These are phyloP conservation scores for Maudiozyma barnettii DNA, from an alignment of 805 yeast species.

Conservation along the genomic window DNA sequence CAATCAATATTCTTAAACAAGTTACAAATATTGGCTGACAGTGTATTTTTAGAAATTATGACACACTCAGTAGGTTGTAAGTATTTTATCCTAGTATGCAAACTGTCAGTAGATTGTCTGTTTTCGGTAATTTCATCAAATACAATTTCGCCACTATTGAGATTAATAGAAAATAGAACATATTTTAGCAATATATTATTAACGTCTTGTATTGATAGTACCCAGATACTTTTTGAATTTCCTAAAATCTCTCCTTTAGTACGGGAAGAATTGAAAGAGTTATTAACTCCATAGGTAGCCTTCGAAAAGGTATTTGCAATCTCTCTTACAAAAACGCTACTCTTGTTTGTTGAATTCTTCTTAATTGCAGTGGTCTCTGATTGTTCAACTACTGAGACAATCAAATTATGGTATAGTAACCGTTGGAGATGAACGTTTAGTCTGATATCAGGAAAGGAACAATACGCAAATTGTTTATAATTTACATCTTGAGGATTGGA, in stretches of 20 bases:
- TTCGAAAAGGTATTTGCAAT: slow-evolving; percentile 66
- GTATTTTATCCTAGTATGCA: slow-evolving; percentile 67
- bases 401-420: slow-evolving; percentile 59
- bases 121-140: slow-evolving; percentile 64
- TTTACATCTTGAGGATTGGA: slow-evolving; percentile 40
- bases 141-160: slow-evolving; percentile 68
- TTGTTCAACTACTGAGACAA: slow-evolving; percentile 83
- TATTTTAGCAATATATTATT: slow-evolving; percentile 17
- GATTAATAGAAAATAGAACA: slow-evolving; percentile 42
- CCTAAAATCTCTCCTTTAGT: slow-evolving; percentile 26
- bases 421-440: slow-evolving; percentile 69
- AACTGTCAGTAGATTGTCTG: slow-evolving; percentile 38
- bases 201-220: slow-evolving; percentile 13
- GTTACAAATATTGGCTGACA: slow-evolving; percentile 29
- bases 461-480: slow-evolving; percentile 61
- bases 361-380: slow-evolving; percentile 72
- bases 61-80: slow-evolving; percentile 71
- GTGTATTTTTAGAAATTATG: slow-evolving; percentile 2
- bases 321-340: slow-evolving; percentile 55
- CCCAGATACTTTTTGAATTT: slow-evolving; percentile 25
- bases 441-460: slow-evolving; percentile 74
- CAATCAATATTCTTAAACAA: slow-evolving; percentile 12
- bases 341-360: slow-evolving; percentile 38
- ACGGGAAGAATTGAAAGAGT: slow-evolving; percentile 38
- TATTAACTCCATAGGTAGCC: slow-evolving; percentile 55